Evolutionary conservation across 2,329 filamentous ascomycete species (phyloP).

Genomic region (Diaporthe sp.): DNA sequence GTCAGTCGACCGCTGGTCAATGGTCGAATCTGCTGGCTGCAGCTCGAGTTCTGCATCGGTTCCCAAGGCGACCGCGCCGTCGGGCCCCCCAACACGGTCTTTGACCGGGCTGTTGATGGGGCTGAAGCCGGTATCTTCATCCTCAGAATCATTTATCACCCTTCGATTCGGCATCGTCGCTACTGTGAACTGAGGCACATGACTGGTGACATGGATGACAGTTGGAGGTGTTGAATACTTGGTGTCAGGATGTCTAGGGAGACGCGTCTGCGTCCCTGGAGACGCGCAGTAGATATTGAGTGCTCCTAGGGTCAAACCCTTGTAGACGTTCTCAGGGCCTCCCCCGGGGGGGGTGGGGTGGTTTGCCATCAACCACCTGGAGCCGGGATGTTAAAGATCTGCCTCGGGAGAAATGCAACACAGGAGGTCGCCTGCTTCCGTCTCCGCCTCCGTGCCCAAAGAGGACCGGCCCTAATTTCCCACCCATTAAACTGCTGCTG

Average conservation of each 20-base stretch:
- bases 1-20: constrained; percentile 55
- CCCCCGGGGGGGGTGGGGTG: neutral
- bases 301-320: neutral
- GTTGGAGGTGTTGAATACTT: neutral
- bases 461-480: constrained; percentile 13
- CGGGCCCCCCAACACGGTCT: neutral
- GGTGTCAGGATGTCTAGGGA: neutral
- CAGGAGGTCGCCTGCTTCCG: constrained; percentile 3
- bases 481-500: constrained; percentile 13
- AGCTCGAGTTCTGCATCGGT: constrained; percentile 3
- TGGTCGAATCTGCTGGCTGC: constrained; percentile 21
- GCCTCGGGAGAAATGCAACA: neutral
- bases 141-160: constrained; percentile 47
- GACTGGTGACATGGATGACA: neutral
- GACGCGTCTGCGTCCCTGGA: constrained; percentile 18
- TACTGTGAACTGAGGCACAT: neutral
- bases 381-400: neutral
- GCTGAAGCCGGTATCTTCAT: constrained; percentile 43
- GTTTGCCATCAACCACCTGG: neutral
- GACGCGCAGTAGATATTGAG: neutral
- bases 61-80: neutral
- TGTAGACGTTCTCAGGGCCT: neutral
- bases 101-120: constrained; percentile 37
- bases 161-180: constrained; percentile 39
- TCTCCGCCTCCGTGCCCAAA: constrained; percentile 6